Conservation (phyloP, 1,284 basidiomycete genomes). For the Ganoderma resinaceum region DNA sequence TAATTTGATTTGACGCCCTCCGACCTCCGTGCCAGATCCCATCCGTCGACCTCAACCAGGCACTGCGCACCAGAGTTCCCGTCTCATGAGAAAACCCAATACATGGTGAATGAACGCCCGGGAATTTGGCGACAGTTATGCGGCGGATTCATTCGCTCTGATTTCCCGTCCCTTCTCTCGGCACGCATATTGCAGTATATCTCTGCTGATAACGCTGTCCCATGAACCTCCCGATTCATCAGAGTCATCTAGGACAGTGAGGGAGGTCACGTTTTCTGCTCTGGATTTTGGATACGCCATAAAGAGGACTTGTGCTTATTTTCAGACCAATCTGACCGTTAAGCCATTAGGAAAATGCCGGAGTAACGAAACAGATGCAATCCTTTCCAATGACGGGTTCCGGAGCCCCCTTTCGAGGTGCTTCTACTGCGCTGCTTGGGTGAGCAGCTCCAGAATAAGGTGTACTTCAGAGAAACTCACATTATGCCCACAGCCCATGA, state of each 20-base stretch:
- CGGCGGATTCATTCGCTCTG: neutral
- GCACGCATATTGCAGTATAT: neutral
- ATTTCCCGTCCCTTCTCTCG: neutral
- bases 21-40: neutral
- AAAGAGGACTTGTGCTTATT: neutral
- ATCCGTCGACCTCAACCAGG: neutral
- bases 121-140: neutral
- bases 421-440: conserved; percentile 8
- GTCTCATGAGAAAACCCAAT: neutral
- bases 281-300: neutral
- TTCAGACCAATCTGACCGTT: conserved; percentile 12
- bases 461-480: conserved; percentile 10
- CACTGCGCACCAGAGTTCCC: neutral
- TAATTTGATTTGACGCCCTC: neutral
- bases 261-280: neutral
- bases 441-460: conserved; percentile 14
- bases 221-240: neutral
- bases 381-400: neutral
- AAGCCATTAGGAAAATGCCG: neutral
- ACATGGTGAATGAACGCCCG: neutral
- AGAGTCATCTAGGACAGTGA: neutral
- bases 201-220: neutral
- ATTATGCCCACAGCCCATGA: conserved; percentile 12
- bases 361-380: neutral
- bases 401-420: neutral